Evolutionary conservation across 371 early-diverging fungal genomes (phyloP).

Genomic region (Zychaea mexicana): DNA sequence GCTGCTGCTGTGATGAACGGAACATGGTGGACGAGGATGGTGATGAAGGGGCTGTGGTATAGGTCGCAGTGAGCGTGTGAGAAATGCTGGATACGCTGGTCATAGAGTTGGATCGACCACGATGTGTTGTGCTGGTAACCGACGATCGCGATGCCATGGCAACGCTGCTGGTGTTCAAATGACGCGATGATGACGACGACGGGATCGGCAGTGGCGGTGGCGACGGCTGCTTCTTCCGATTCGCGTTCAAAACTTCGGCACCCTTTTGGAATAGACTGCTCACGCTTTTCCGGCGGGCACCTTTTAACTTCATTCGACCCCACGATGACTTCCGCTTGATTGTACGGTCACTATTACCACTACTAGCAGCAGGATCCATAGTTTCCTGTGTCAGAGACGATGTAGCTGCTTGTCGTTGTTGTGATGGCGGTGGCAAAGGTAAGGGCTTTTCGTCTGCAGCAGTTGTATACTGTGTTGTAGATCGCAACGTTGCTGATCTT

Average conservation of each 20-base stretch:
- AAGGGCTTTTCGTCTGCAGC: not conserved
- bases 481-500: constrained; percentile 14
- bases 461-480: not conserved
- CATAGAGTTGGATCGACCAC: constrained; percentile 33
- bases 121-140: constrained; percentile 2
- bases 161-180: not conserved
- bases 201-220: constrained; percentile 10
- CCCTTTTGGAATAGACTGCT: constrained; percentile 21
- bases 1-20: not conserved
- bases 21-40: constrained; percentile 3
- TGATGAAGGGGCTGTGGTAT: constrained; percentile 13
- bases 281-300: constrained; percentile 14
- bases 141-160: constrained; percentile 8
- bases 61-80: constrained; percentile 34
- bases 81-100: constrained; percentile 23
- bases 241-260: constrained; percentile 4
- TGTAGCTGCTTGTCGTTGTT: not conserved
- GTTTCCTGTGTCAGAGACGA: no score
- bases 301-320: constrained; percentile 22
- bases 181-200: not conserved
- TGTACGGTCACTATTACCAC: not conserved
- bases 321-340: constrained; percentile 20
- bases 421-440: not conserved
- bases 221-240: constrained; percentile 4
- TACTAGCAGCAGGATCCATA: no score